These are phyloP conservation scores for Rhododendron mucronatum DNA, from an alignment of 148 eudicot species.

Conservation along the genomic window DNA sequence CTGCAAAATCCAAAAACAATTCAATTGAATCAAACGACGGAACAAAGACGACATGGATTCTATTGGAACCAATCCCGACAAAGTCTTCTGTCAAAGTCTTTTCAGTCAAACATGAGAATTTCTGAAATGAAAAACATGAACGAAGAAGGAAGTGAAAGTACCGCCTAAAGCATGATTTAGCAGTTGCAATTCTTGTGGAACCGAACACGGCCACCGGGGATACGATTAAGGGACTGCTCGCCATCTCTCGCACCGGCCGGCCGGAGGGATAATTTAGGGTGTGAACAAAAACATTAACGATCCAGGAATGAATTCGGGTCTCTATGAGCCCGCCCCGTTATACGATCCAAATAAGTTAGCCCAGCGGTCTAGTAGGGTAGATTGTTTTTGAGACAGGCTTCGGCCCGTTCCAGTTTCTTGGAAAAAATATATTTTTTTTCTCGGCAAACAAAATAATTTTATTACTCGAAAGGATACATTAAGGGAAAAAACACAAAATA, in stretches of 20 bases:
- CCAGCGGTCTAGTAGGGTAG: too few relatives aligned
- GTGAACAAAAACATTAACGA: neutral
- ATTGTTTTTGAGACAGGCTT: too few relatives aligned
- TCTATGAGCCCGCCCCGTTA: neutral
- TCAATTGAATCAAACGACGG: neutral
- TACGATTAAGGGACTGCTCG: neutral
- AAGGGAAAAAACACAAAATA: too few relatives aligned
- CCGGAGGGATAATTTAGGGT: neutral
- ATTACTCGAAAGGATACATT: too few relatives aligned
- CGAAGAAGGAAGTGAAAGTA: neutral
- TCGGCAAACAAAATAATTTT: too few relatives aligned
- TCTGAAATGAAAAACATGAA: neutral
- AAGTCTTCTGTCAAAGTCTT: neutral
- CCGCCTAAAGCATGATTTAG: slow-evolving; percentile 11
- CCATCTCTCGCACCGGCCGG: neutral
- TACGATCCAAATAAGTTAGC: neutral
- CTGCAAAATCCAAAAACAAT: slow-evolving; percentile 16
- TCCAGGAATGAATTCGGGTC: neutral
- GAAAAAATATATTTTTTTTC: too few relatives aligned
- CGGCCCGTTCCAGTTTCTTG: too few relatives aligned
- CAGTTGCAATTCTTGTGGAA: neutral
- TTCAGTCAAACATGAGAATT: neutral
- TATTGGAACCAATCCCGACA: neutral
- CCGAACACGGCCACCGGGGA: neutral
- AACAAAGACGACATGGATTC: neutral